Base-by-base conservation (phyloP, 2,329 filamentous ascomycete genomes). In the Alternaria novae-zelandiae region DNA sequence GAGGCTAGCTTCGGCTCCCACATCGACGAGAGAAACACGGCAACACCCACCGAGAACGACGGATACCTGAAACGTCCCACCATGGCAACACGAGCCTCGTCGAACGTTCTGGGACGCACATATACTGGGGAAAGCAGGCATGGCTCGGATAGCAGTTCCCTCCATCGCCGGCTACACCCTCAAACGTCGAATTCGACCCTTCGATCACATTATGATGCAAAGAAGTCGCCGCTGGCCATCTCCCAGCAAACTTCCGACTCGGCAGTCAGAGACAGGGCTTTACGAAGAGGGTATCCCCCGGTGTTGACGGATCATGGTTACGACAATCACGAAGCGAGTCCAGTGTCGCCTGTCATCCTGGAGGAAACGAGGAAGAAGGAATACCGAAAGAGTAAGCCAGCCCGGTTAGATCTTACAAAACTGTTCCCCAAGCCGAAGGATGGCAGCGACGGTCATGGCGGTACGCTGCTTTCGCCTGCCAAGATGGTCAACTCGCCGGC, bases 241-340 rank as follows among this genome's bases (percentile, higher is more conserved):
- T 82, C 82, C 0, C 82, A 83, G 72, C 82, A 83, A 62, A 82
- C 81, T 5, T 82, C 81, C 21, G 78, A 78, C 46, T 83, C 83
- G 45, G 79, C 82, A 8, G 76, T 82, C 9, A 78, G 81, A 49
- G 82, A 83, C 57, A 80, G 78, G 75, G 81, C 79, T 9, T 67
- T 82, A 50, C 71, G 79, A 57, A 81, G 82, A 71, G 80, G 80
- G 8, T 69, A 76, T 20, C 74, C 78, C 9, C 72, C 67, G 21
- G 66, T 78, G 6, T 53, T 76, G 43, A 60, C 57, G 23, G 64
- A 70, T 54, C 50, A 63, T 25, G 57, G 61, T 41, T 64, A 66
- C 50, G 59, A 59, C 25, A 53, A 36, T 25, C 57, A 69, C 28
- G 62, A 64, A 43, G 62, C 65, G 11, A 74, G 71, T 49, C 71